These are phyloP conservation scores for Malus hybrid DNA, from an alignment of 331 rosid genomes.

Conservation along the genomic window DNA sequence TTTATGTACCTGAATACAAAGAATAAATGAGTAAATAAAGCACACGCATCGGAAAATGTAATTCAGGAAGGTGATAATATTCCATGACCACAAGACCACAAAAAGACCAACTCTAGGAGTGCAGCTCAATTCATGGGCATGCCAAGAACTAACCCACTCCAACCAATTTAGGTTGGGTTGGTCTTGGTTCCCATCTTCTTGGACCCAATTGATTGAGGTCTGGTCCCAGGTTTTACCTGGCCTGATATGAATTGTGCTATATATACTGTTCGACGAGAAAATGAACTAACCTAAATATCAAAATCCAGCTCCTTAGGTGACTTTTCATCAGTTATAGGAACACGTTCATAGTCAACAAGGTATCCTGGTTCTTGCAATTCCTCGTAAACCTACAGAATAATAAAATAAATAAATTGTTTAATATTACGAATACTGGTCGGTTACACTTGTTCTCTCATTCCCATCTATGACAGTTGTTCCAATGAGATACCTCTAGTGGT, in stretches of 20 bases:
- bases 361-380: constrained; percentile 70
- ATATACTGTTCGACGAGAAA: background rate
- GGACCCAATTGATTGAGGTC: constrained; percentile 1
- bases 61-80: background rate
- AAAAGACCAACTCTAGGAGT: background rate
- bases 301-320: constrained; percentile 80
- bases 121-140: background rate
- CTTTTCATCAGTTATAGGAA: constrained; percentile 93
- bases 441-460: background rate
- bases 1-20: constrained; percentile 63
- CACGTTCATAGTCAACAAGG: constrained; percentile 89
- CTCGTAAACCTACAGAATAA: constrained; percentile 60
- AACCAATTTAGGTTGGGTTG: background rate
- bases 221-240: constrained; percentile 2
- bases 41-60: constrained; percentile 3
- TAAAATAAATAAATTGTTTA: constrained; percentile 2
- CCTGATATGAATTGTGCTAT: constrained; percentile 5
- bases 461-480: constrained; percentile 13
- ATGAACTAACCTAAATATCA: constrained; percentile 62
- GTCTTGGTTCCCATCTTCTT: background rate
- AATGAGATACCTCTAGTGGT: constrained; percentile 60
- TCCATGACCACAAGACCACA: background rate
- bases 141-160: background rate
- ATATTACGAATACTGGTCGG: constrained; percentile 15
- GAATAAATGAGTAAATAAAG: constrained; percentile 18